Base-by-base conservation (phyloP, 495 filamentous ascomycete genomes). In the Aspergillus wentii region DNA sequence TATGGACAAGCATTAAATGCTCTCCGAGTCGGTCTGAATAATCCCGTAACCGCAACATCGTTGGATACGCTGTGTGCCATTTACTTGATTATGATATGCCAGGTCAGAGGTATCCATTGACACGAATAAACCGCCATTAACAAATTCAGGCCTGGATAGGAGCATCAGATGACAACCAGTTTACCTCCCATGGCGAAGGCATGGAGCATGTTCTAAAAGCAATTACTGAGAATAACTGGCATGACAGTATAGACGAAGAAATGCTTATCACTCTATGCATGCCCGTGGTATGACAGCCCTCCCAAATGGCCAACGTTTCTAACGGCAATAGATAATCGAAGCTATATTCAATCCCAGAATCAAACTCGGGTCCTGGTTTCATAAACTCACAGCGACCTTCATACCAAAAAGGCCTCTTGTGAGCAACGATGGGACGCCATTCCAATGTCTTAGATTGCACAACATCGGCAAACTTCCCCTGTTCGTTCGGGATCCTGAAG, bases 11-110 rank as follows among this genome's bases (percentile, higher is more conserved):
- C 60, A 0, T 39, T 66, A 14, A 50, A 39, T 11, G 44, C 46
- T 3, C 45, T 72, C n/a, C 39, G 64, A 26, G 44, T 42, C 2
- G 48, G 45, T 14, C 42, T 72, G 35, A 44, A 51, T 34, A 55
- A 69, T 46, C 54, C 60, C 5, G 34, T 28, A 10, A 44, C 60
- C 35, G 59, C 59, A 1, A 33, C 34, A 8, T 56, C 52, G 9
- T 33, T 53, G 5, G 57, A 69, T 41, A 69, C 63, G 5, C 44
- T 72, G 16, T 62, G 59, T 43, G 61, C 64, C 10, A 52, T 70
- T 14, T 68, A 66, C 33, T 22, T 70, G 9, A 49, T 68, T 18
- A 52, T 61, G 31, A 58, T 72, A 16, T 63, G 56, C 33, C 64
- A 72, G 55, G 66, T 70, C 38, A 30, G 40, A 20, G 25, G 14